Evolutionary conservation across 2,329 filamentous ascomycete species (phyloP).

Genomic region (Huntiella decipiens): DNA sequence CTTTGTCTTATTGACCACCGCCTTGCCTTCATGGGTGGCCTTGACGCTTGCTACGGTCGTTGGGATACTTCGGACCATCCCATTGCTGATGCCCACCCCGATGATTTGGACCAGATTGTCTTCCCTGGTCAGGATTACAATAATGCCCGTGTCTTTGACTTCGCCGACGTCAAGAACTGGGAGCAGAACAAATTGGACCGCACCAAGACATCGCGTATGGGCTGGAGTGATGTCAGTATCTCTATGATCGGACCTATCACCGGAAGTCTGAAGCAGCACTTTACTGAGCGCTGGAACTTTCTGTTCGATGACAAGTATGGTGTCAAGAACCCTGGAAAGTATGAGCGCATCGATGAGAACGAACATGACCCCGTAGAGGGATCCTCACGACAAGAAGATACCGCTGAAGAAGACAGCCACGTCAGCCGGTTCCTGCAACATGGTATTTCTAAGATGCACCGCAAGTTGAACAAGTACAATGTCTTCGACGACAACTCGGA

Average conservation of each 20-base stretch:
- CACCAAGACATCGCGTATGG: constrained; percentile 65
- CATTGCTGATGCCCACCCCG: constrained; percentile 67
- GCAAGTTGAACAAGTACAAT: constrained; percentile 7
- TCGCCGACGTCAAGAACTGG: constrained; percentile 58
- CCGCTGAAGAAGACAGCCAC: not conserved
- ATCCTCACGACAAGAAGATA: too few species aligned
- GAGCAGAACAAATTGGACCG: constrained; percentile 75
- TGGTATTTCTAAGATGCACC: constrained; percentile 9
- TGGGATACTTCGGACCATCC: constrained; percentile 61
- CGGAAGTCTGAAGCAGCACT: constrained; percentile 56
- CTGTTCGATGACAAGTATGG: constrained; percentile 70
- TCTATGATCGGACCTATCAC: constrained; percentile 59
- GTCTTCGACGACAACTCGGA: constrained; percentile 2
- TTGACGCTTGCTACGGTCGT: constrained; percentile 73
- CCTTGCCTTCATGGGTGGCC: constrained; percentile 74
- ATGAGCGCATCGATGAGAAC: constrained; percentile 18
- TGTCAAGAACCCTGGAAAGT: constrained; percentile 30
- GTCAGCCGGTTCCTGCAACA: constrained; percentile 7
- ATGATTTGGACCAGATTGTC: constrained; percentile 53
- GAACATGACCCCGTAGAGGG: not conserved
- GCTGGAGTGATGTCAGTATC: constrained; percentile 75
- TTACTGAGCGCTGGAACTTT: constrained; percentile 79
- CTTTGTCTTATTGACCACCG: constrained; percentile 64
- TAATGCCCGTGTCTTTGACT: constrained; percentile 70
- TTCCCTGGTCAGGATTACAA: constrained; percentile 91